These are phyloP conservation scores for Mrakia frigida DNA, from an alignment of 768 basidiomycete species.

Conservation along the genomic window DNA sequence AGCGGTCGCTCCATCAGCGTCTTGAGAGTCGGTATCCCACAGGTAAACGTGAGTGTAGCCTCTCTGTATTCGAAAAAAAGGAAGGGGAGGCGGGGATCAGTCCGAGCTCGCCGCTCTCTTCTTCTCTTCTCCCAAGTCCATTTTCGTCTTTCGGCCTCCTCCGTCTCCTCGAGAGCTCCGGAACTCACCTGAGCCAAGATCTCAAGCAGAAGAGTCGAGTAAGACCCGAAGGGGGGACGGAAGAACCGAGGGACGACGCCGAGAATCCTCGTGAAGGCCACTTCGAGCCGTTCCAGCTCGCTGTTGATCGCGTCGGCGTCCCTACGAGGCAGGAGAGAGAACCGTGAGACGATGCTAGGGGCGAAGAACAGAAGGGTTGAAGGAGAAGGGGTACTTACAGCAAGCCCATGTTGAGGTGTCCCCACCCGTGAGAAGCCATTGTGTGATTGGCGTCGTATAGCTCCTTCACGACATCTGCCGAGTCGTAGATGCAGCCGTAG, in stretches of 20 bases:
- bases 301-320: background rate
- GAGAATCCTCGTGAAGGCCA: background rate
- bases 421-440: background rate
- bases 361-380: background rate
- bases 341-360: background rate
- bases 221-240: background rate
- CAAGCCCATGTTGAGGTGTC: background rate
- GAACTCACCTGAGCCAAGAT: background rate
- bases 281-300: background rate
- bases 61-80: no score
- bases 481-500: conserved; percentile 1
- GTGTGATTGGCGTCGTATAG: conserved; percentile 1
- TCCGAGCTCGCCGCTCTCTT: background rate
- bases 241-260: background rate
- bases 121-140: background rate
- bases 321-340: background rate
- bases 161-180: no score
- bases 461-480: background rate
- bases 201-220: background rate
- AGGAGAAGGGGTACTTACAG: background rate
- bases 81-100: background rate
- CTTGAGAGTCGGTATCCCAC: background rate
- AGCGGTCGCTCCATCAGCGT: background rate
- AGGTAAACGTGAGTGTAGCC: background rate
- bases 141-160: no score